Evolutionary conservation across 495 filamentous ascomycete species (phyloP), one percentile per base, ranked within the genome.

Genomic region (Penicillium steckii): DNA sequence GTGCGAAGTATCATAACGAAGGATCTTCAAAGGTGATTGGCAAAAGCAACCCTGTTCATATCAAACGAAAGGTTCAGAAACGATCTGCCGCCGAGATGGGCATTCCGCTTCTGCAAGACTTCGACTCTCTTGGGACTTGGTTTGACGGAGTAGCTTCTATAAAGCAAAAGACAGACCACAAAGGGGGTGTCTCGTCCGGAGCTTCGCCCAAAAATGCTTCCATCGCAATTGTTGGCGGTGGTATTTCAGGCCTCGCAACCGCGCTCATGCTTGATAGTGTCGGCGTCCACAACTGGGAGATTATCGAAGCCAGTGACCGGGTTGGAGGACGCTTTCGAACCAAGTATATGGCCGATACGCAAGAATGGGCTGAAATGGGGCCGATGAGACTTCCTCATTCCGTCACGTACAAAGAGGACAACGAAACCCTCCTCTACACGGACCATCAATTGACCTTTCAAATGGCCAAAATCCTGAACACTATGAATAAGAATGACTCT

Each of bases 331-430:
- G 84, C 4, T 76, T 87, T 13, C 78, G 79, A 30, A 85, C 84
- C 2, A 74, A 71, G 26, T 85, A 85, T 44, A 70, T 86, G 4
- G 72, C 74, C 4, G 74, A 72, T 0, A 81, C 83, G 1, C 74
- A 80, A 24, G 74, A 88, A 41, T 86, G 85, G 59, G 80, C 56
- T 5, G 85, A 88, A 57, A 87, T 88, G 85, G 85, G 85, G 0
- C 83, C 85, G 1, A 87, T 87, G 85, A 65, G 85, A 10, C 83
- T 83, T 19, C 69, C 75, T 15, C 58, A 73, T 15, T 57, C 53
- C 6, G 66, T 72, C 46, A 80, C 67, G 7, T 63, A 56, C 38
- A 53, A 59, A 2, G 67, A 66, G 24, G 71, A 59, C 26, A 81
- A 80, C 46, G 71, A 80, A 65, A 76, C 72, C 6, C 60, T 80